Evolutionary conservation across 345 rosid genomes (phyloP).

Genomic region (Syzygium aqueum): DNA sequence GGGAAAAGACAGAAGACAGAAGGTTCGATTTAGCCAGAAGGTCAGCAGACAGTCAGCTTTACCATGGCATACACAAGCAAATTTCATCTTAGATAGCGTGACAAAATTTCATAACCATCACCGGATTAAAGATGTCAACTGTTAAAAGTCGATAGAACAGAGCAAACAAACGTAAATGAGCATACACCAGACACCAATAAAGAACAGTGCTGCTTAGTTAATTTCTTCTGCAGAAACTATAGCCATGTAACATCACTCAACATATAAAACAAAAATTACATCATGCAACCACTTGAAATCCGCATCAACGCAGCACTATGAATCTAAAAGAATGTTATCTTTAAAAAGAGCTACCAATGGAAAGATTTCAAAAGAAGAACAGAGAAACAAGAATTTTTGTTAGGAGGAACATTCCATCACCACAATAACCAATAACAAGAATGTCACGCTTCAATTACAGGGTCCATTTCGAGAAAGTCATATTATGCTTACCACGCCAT

Average conservation of each 20-base stretch:
- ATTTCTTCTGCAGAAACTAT: neutral
- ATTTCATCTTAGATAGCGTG: neutral
- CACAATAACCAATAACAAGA: neutral
- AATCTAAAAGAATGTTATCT: neutral
- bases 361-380: neutral
- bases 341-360: neutral
- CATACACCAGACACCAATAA: neutral
- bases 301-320: neutral
- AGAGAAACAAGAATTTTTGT: neutral
- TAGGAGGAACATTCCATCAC: neutral
- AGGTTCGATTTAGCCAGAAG: neutral
- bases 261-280: neutral
- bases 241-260: neutral
- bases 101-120: neutral
- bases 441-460: neutral
- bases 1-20: neutral
- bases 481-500: slow-evolving; percentile 67
- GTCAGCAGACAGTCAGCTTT: neutral
- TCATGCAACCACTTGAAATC: neutral
- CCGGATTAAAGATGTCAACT: neutral
- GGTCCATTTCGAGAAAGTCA: neutral
- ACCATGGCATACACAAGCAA: neutral
- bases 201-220: neutral
- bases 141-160: neutral
- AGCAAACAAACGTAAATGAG: neutral